phyloP scores from a whole-genome alignment of 306 rosid species.

The Mimosa bimucronata region DNA sequence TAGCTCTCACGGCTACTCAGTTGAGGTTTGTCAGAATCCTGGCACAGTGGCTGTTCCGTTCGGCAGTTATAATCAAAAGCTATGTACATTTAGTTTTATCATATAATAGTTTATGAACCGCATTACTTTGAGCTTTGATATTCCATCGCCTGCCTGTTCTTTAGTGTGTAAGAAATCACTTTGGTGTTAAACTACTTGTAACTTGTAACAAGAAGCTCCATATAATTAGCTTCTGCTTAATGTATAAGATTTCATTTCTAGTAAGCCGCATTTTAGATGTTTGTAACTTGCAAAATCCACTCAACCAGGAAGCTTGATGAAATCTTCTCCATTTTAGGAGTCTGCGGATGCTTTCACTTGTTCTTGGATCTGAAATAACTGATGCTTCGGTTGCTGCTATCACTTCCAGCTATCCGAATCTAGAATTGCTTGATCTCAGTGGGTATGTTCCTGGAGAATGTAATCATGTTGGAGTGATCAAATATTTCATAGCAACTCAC shows the following conservation, averaged over 20 bases:
- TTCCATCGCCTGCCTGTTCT: not conserved
- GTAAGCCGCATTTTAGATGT: not conserved
- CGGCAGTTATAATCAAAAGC: not conserved
- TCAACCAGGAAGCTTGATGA: constrained; percentile 32
- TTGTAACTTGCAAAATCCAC: not conserved
- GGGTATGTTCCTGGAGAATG: constrained; percentile 61
- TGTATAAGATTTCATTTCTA: not conserved
- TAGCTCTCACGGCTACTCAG: constrained; percentile 86
- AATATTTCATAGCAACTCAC: not conserved
- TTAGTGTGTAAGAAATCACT: not conserved
- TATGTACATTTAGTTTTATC: not conserved
- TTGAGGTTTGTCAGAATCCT: constrained; percentile 64
- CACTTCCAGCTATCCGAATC: constrained; percentile 74
- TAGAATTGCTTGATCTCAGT: constrained; percentile 91
- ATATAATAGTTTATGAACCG: constrained; percentile 3
- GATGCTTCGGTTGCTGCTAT: constrained; percentile 99
- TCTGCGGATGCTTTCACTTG: constrained; percentile 90
- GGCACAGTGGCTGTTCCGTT: constrained; percentile 16
- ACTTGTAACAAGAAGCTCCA: not conserved
- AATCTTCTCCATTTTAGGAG: constrained; percentile 51
- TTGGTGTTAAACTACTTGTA: not conserved
- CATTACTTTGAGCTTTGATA: constrained; percentile 24
- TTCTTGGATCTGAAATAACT: constrained; percentile 90
- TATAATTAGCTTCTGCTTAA: not conserved
- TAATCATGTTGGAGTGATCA: constrained; percentile 17